phyloP scores from a whole-genome alignment of 257 asterid species.

The Vinca minor region DNA sequence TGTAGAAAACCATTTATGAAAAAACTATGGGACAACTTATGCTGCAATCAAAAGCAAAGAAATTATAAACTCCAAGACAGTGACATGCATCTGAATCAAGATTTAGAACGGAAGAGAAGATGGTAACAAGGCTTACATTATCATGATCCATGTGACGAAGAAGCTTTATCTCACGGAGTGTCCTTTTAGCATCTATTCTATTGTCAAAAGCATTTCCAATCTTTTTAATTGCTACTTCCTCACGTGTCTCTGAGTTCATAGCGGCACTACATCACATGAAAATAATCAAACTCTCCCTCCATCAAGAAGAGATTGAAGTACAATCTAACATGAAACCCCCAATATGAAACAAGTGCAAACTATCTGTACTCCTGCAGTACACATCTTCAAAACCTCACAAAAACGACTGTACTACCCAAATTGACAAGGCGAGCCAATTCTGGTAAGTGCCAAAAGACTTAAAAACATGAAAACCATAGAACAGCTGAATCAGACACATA shows the following conservation, averaged over 20 bases:
- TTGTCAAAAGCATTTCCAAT: too few relatives aligned
- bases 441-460: not conserved
- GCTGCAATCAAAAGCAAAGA: not conserved
- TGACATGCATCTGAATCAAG: not conserved
- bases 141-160: too few relatives aligned
- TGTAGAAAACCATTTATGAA: not conserved
- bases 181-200: too few relatives aligned
- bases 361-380: not conserved
- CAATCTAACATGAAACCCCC: not conserved
- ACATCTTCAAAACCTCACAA: not conserved
- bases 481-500: not conserved
- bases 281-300: constrained; percentile 23
- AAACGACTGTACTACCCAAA: not conserved
- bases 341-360: not conserved
- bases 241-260: too few relatives aligned
- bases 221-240: too few relatives aligned
- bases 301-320: not conserved
- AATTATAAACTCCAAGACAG: not conserved
- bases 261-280: constrained; percentile 64
- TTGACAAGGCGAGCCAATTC: not conserved
- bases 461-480: not conserved
- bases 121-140: constrained; percentile 40
- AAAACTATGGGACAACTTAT: not conserved
- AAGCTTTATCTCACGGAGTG: too few relatives aligned
- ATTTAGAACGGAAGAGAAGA: not conserved